Base-by-base conservation (phyloP, 2,329 filamentous ascomycete species). In the Venturia carpophila region DNA sequence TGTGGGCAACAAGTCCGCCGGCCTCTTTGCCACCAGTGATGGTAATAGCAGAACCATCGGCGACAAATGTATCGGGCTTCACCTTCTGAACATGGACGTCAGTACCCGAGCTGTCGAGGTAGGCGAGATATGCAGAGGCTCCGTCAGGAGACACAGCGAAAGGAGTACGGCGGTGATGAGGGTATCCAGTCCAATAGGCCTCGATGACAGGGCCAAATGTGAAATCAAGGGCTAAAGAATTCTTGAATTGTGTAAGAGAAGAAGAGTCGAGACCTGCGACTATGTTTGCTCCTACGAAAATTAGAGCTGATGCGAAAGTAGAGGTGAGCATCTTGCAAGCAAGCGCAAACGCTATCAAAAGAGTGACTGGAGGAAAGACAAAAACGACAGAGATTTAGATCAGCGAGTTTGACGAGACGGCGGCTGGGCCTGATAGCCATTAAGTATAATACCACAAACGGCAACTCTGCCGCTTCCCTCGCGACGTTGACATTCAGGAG, bases 101-200 rank as follows among this genome's bases (percentile, higher is more conserved):
- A 5, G 78, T 82, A 60, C 80, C 81, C 56, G 78, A 83, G 34
- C 77, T 74, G 69, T 86, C 83, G 19, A 87, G 80, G 69, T 86
- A 87, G 11, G 84, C 84, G 10, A 87, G 71, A 71, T 84, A 86
- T 15, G 82, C 84, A 5, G 79, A 80, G 65, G 80, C 80, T 67
- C 84, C 84, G 71, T 86, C 79, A 1, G 84, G 83, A 1, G 84
- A 86, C 39, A 73, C 69, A n/a, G 84, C 79, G 67, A 87, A 87
- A 9, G 84, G 84, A 15, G 84, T 86, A 61, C 84, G 80, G 60
- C 84, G 82, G 71, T 86, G 84, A 69, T 87, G 84, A 60, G 83
- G 82, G 60, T 82, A 79, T 24, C 79, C 79, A 19, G 84, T 86
- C 84, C 84, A 86, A 78, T 87, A 87, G 10, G 83, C 79, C n/a